Percentiles rank a stretch among this genome's conserved stretches.
Conservation (phyloP, 2,329 filamentous ascomycete species). For the Penicillium sp. region DNA sequence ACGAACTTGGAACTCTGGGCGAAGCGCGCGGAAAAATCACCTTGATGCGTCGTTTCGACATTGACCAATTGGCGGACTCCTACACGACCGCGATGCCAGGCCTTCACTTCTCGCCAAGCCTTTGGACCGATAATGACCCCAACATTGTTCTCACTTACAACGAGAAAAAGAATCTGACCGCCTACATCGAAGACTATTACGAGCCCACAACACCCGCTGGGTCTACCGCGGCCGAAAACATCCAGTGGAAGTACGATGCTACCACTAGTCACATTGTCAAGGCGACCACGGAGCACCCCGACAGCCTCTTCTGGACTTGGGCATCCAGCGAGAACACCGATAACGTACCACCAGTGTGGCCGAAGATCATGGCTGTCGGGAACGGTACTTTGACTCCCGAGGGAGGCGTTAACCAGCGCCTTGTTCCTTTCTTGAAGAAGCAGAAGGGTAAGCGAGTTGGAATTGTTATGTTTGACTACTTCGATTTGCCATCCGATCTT, state of each 20-base stretch:
- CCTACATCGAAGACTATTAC: conserved; percentile 54
- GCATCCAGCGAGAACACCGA: conserved; percentile 46
- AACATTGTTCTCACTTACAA: conserved; percentile 48
- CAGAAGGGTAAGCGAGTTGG: conserved; percentile 49
- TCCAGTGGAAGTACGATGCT: conserved; percentile 48
- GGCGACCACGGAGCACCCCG: conserved; percentile 35
- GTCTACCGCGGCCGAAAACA: conserved; percentile 38
- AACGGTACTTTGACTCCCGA: conserved; percentile 40
- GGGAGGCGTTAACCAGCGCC: conserved; percentile 48
- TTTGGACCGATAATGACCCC: conserved; percentile 47
- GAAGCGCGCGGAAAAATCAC: conserved; percentile 41
- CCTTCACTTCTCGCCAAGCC: conserved; percentile 46
- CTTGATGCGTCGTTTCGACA: conserved; percentile 49
- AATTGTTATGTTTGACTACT: conserved; percentile 56
- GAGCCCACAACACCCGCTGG: conserved; percentile 34
- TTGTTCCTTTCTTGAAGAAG: conserved; percentile 38
- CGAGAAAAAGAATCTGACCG: conserved; percentile 34
- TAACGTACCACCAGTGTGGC: conserved; percentile 43
- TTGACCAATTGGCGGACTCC: conserved; percentile 37
- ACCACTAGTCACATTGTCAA: conserved; percentile 40
- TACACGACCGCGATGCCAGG: conserved; percentile 45
- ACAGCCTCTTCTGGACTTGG: conserved; percentile 51
- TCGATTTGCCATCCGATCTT: conserved; percentile 44
- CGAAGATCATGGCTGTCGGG: conserved; percentile 49
- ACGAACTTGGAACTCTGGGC: conserved; percentile 38